A percentile compares a stretch with the other conserved stretches of the same genome.
These are phyloP conservation scores for Petunia secreta DNA, from an alignment of 257 asterid genomes.

Conservation along the genomic window DNA sequence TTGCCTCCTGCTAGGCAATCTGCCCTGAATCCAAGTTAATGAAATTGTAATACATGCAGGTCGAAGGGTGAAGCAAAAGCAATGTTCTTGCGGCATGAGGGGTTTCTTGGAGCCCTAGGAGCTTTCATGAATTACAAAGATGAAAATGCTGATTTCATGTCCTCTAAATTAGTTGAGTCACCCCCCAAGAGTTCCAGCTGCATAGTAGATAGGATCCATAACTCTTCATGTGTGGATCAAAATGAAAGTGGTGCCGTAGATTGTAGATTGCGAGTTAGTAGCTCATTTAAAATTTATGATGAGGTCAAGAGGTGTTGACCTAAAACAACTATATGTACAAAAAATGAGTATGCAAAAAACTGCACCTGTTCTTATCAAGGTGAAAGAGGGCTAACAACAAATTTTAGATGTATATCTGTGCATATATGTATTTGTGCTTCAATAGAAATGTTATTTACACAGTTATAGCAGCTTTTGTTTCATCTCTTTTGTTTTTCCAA, in stretches of 20 bases:
- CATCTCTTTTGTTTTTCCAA: not conserved
- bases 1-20: not conserved
- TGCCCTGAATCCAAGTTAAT: conserved; percentile 15
- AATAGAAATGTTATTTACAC: not conserved
- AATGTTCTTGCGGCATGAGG: conserved; percentile 80
- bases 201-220: conserved; percentile 35
- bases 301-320: conserved; percentile 22
- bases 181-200: conserved; percentile 31
- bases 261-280: conserved; percentile 47
- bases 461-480: not conserved
- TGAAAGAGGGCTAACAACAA: not conserved
- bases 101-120: conserved; percentile 88
- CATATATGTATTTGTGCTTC: conserved; percentile 16
- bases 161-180: conserved; percentile 36
- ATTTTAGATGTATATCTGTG: not conserved
- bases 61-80: conserved; percentile 93
- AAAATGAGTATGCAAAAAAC: not conserved
- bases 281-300: conserved; percentile 27
- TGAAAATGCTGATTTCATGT: conserved; percentile 42
- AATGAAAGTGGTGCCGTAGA: conserved; percentile 53
- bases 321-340: conserved; percentile 9
- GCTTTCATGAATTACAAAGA: conserved; percentile 63
- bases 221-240: conserved; percentile 43
- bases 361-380: not conserved
- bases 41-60: conserved; percentile 48